These are phyloP conservation scores for Fusarium piperis DNA, from an alignment of 2,329 filamentous ascomycete species.

Conservation along the genomic window DNA sequence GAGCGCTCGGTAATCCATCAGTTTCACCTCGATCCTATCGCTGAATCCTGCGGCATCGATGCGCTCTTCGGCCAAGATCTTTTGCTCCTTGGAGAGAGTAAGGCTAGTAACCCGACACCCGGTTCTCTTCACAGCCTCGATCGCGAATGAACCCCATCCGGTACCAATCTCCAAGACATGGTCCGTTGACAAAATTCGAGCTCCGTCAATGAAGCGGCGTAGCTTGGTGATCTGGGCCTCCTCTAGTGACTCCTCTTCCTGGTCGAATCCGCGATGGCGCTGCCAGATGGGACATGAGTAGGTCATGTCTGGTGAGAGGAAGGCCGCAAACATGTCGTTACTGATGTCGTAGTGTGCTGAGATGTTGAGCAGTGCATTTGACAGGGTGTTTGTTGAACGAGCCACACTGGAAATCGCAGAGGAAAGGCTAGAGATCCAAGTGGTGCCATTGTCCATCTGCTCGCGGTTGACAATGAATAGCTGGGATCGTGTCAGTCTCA, in stretches of 20 bases:
- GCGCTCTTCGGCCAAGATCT: slow-evolving; percentile 71
- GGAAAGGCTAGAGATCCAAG: slow-evolving; percentile 67
- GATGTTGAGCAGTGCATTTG: slow-evolving; percentile 71
- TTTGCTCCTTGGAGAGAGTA: slow-evolving; percentile 76
- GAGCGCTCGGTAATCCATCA: slow-evolving; percentile 75
- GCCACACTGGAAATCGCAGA: slow-evolving; percentile 67
- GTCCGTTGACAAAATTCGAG: slow-evolving; percentile 69
- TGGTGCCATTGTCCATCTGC: slow-evolving; percentile 71
- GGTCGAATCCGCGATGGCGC: neutral
- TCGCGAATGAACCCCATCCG: slow-evolving; percentile 80
- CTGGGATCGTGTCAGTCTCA: slow-evolving; percentile 47
- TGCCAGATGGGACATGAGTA: slow-evolving; percentile 77
- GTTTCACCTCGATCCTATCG: slow-evolving; percentile 69
- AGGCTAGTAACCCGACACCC: slow-evolving; percentile 75
- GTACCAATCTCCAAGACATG: slow-evolving; percentile 81
- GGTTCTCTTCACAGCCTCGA: slow-evolving; percentile 71
- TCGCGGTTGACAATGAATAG: slow-evolving; percentile 77
- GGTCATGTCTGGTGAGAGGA: slow-evolving; percentile 79
- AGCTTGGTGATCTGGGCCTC: slow-evolving; percentile 75
- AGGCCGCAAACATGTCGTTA: slow-evolving; percentile 80
- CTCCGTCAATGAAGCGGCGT: slow-evolving; percentile 71
- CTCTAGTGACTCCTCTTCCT: slow-evolving; percentile 66
- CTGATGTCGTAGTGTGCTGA: slow-evolving; percentile 80
- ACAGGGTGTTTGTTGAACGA: slow-evolving; percentile 65
- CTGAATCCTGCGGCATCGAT: slow-evolving; percentile 69